Evolutionary conservation across 176 grass and related monocot genomes (phyloP).

Genomic region (Phoenix roebelenii): DNA sequence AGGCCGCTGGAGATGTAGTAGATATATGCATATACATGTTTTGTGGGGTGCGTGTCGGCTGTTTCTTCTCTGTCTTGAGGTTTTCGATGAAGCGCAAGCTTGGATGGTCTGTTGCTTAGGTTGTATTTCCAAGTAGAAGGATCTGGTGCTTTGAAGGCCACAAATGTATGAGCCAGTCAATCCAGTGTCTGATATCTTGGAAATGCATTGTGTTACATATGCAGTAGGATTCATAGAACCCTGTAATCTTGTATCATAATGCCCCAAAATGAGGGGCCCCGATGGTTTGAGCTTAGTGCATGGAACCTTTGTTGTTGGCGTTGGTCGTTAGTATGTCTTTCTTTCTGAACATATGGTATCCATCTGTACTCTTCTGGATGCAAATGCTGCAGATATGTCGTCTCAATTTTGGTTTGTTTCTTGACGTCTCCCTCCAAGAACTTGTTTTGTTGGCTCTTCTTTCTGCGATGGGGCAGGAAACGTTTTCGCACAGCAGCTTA

Average conservation of each 20-base stretch:
- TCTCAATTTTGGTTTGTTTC: too few species aligned
- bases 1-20: constrained; percentile 34
- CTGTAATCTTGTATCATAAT: constrained; percentile 15
- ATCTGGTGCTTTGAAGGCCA: constrained; percentile 31
- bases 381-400: too few species aligned
- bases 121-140: constrained; percentile 25
- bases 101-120: constrained; percentile 24
- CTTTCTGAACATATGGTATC: too few species aligned
- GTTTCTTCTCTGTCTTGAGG: constrained; percentile 16
- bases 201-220: constrained; percentile 18
- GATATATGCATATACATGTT: constrained; percentile 39
- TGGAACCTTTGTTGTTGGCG: too few species aligned
- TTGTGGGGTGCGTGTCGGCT: constrained; percentile 32
- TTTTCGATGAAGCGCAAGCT: constrained; percentile 56
- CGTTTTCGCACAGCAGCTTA: too few species aligned
- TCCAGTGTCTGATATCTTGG: constrained; percentile 9
- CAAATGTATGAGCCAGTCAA: constrained; percentile 13
- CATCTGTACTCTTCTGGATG: too few species aligned
- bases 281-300: too few species aligned
- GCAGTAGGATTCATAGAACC: neutral
- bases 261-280: neutral
- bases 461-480: too few species aligned
- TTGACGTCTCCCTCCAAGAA: too few species aligned
- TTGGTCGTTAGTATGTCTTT: too few species aligned
- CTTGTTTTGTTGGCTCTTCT: too few species aligned